These are phyloP conservation scores for Cicer judaicum DNA, from an alignment of 306 rosid genomes.

Conservation along the genomic window DNA sequence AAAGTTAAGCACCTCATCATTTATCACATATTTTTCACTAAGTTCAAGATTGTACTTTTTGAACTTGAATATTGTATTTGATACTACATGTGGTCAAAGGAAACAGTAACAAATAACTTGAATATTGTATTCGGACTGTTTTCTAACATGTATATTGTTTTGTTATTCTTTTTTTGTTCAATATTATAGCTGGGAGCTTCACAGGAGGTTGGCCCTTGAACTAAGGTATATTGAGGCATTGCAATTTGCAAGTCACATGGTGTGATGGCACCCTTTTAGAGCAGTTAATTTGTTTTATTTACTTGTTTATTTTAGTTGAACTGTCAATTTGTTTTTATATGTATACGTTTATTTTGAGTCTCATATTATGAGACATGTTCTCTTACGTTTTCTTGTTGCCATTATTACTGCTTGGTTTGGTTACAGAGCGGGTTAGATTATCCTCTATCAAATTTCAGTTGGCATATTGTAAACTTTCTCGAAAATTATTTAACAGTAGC, in stretches of 20 bases:
- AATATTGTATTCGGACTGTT: not conserved
- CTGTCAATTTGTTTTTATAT: not conserved
- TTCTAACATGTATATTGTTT: constrained; percentile 10
- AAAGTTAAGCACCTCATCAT: not conserved
- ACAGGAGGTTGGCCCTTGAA: constrained; percentile 9
- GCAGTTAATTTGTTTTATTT: not conserved
- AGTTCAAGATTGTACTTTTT: not conserved
- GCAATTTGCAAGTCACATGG: constrained; percentile 32
- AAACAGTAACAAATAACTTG: not conserved
- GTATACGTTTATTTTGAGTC: constrained; percentile 10
- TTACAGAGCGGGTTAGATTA: constrained; percentile 21
- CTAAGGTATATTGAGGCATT: constrained; percentile 19
- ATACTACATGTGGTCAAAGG: not conserved
- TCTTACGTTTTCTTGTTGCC: constrained; percentile 22
- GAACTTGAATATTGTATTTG: not conserved
- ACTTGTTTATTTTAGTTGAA: too few relatives aligned
- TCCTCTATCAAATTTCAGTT: constrained; percentile 35
- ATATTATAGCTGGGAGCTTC: constrained; percentile 27
- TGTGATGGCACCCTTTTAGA: constrained; percentile 18
- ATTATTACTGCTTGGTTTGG: constrained; percentile 2
- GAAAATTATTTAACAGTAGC: not conserved
- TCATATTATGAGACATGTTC: constrained; percentile 26
- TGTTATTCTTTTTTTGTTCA: constrained; percentile 10
- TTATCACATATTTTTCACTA: not conserved
- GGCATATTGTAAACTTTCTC: not conserved